Percentiles rank a stretch among this genome's conserved stretches.
Evolutionary conservation across 2,329 filamentous ascomycete species (phyloP).

Genomic region (Lithohypha guttulata): DNA sequence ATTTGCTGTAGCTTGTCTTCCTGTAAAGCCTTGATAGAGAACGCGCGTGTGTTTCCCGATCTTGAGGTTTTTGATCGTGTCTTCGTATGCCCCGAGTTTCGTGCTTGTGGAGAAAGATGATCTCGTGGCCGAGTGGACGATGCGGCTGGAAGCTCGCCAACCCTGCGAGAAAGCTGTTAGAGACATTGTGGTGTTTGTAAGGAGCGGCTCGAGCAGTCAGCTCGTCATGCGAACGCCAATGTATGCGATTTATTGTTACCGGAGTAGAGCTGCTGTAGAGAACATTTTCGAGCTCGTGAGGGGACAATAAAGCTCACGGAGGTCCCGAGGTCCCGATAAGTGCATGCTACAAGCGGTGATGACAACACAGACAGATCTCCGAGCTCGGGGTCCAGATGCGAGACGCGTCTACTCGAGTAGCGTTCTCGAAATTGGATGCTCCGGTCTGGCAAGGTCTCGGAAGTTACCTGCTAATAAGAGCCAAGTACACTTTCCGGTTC

Average conservation of each 20-base stretch:
- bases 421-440: conserved; percentile 1
- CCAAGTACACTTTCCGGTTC: not conserved
- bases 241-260: too few species aligned
- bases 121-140: not conserved
- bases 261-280: too few species aligned
- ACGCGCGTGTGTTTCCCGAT: conserved; percentile 57
- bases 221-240: too few species aligned
- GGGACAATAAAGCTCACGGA: conserved; percentile 2
- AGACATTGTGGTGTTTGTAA: not conserved
- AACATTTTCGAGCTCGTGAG: conserved; percentile 1
- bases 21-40: conserved; percentile 62
- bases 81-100: conserved; percentile 35
- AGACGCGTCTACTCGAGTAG: conserved; percentile 4
- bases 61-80: conserved; percentile 55
- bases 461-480: not conserved
- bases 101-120: conserved; percentile 18
- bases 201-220: not conserved
- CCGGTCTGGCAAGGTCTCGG: not conserved
- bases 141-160: conserved; percentile 9
- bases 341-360: not conserved
- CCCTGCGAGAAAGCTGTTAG: conserved; percentile 13
- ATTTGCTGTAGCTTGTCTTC: conserved; percentile 59
- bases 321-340: conserved; percentile 4
- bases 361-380: conserved; percentile 4
- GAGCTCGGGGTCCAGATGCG: conserved; percentile 7